Conservation (phyloP, 1,284 basidiomycete species). For the Ganoderma boninense region DNA sequence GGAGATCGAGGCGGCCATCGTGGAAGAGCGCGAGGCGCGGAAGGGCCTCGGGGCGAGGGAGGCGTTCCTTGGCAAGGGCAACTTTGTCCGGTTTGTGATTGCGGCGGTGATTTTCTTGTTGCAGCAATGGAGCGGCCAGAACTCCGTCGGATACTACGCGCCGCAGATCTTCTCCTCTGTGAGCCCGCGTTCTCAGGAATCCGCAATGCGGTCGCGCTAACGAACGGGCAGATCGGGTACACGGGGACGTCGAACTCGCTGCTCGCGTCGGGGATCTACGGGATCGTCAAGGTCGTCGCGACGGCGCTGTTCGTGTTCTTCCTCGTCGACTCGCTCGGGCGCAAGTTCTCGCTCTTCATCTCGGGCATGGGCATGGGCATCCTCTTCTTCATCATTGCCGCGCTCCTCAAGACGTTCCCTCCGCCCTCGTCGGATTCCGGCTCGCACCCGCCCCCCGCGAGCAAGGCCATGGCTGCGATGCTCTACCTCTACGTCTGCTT, state of each 20-base stretch:
- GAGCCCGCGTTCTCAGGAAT: slow-evolving; percentile 35
- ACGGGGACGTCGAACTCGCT: slow-evolving; percentile 66
- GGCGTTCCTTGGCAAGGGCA: slow-evolving; percentile 79
- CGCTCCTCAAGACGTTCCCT: slow-evolving; percentile 79
- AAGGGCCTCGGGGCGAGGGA: slow-evolving; percentile 63
- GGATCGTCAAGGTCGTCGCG: slow-evolving; percentile 78
- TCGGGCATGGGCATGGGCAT: slow-evolving; percentile 69
- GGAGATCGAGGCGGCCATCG: slow-evolving; percentile 72
- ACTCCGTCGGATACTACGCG: slow-evolving; percentile 79
- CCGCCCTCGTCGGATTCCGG: slow-evolving; percentile 44
- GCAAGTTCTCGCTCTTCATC: slow-evolving; percentile 67
- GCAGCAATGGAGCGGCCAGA: slow-evolving; percentile 74
- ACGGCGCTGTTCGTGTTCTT: slow-evolving; percentile 71
- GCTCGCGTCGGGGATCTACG: slow-evolving; percentile 85
- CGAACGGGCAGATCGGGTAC: slow-evolving; percentile 63
- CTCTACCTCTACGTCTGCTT: slow-evolving; percentile 81
- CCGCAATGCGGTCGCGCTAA: slow-evolving; percentile 14
- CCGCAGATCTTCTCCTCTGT: slow-evolving; percentile 78
- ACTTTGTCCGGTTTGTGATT: slow-evolving; percentile 75
- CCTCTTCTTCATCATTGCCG: slow-evolving; percentile 74
- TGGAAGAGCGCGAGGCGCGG: slow-evolving; percentile 67
- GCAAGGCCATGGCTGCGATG: slow-evolving; percentile 78
- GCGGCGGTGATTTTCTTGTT: slow-evolving; percentile 67
- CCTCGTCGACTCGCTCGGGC: slow-evolving; percentile 63
- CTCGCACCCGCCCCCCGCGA: slow-evolving; percentile 53